Percentiles rank a stretch among this genome's conserved stretches.
These are phyloP conservation scores for Aspergillus taichungensis DNA, from an alignment of 495 filamentous ascomycete genomes.

Conservation along the genomic window DNA sequence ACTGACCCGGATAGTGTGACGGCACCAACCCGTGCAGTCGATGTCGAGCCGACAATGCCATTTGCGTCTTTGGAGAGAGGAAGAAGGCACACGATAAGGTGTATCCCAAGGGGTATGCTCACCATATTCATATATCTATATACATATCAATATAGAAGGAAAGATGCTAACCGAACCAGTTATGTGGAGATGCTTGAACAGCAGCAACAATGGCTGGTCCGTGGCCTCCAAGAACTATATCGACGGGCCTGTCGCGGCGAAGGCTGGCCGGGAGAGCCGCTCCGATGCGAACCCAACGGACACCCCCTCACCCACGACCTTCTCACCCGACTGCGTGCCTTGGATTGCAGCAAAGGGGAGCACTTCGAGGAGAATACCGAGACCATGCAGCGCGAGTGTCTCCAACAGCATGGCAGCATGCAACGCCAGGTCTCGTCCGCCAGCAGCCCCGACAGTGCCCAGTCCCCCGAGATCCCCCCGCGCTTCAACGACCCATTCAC, in stretches of 20 bases:
- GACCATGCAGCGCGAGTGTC: constrained; percentile 45
- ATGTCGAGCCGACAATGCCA: constrained; percentile 50
- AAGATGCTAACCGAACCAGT: too few species aligned
- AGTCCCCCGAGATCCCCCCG: constrained; percentile 30
- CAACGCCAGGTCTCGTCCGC: constrained; percentile 46
- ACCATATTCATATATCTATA: constrained; percentile 11
- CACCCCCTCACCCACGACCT: constrained; percentile 60
- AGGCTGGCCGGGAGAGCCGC: constrained; percentile 45
- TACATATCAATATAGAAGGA: too few species aligned
- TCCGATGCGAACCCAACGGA: constrained; percentile 45
- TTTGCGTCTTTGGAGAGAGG: constrained; percentile 55
- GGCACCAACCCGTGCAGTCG: constrained; percentile 51
- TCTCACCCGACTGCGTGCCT: constrained; percentile 48
- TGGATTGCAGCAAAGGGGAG: constrained; percentile 43
- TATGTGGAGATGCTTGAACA: constrained; percentile 68
- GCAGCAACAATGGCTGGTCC: constrained; percentile 55
- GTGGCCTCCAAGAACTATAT: constrained; percentile 54
- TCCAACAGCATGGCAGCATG: constrained; percentile 40
- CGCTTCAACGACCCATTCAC: constrained; percentile 32
- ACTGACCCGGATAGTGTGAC: constrained; percentile 45
- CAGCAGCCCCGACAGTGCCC: constrained; percentile 43
- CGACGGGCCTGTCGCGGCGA: constrained; percentile 39
- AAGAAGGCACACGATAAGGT: constrained; percentile 56
- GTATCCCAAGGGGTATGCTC: constrained; percentile 53
- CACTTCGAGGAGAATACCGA: constrained; percentile 51